Base-by-base conservation (phyloP, 2,329 filamentous ascomycete genomes). In the Botrytis aclada region DNA sequence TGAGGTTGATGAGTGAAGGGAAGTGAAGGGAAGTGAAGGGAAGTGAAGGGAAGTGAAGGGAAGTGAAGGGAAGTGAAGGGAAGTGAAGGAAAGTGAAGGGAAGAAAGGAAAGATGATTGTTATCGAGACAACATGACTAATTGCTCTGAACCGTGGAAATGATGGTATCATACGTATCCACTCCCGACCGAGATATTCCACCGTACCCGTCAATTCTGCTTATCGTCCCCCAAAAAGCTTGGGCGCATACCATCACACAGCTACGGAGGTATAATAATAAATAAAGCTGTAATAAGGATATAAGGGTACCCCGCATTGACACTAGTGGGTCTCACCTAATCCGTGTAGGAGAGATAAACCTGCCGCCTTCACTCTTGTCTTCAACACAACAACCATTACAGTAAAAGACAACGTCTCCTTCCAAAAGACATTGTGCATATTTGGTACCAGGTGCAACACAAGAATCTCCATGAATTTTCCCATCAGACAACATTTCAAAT, bases 281-380 rank as follows among this genome's bases (percentile, higher is more conserved):
- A n/a, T 25, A 25, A 51, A n/a, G 29, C 29, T 34, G 25, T 32
- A 29, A 20, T 43, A n/a, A 20, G 47, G 47, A 51, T 51, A 63
- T 63, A 64, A 64, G 39, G 62, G 45, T 54, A 65, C 62, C 62
- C 62, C 62, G 62, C 62, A 65, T 65, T 47, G 20, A 34, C 62
- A 22, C 63, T 65, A 65, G 63, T 47, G 43, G 29, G 63, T 45
- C 63, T 65, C 63, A 65, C 63, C 63, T 51, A 51, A 65, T 51
- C 43, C 18, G 4, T 66, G 14, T 39, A 12, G 37, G 10, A 51
- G 14, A 47, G 12, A 29, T 56, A 43, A 34, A 65, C 63, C 60
- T 61, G 58, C 58, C 32, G 34, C 58, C 58, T 61, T 18, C 16
- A n/a, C n/a, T 29, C 51, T 29, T 56, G 51, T 16, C 16, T 56